A percentile compares a stretch with the other conserved stretches of the same genome.
These are phyloP conservation scores for Melaleuca alternifolia DNA, from an alignment of 345 rosid species.

Conservation along the genomic window DNA sequence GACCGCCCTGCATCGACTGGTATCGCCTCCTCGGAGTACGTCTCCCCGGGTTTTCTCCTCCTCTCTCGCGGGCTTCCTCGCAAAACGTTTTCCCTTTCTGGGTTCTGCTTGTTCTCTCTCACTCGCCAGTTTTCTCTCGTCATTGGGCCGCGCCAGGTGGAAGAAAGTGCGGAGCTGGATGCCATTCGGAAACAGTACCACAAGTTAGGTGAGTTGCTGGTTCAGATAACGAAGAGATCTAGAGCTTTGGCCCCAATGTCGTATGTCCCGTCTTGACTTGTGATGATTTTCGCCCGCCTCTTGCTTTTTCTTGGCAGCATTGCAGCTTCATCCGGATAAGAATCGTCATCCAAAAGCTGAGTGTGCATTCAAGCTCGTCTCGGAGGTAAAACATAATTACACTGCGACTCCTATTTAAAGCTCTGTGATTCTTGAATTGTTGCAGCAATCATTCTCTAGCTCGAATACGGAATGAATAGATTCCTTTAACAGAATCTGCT, in stretches of 20 bases:
- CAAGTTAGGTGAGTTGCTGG: conserved; percentile 48
- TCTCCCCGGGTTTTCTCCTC: background rate
- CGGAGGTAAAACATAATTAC: conserved; percentile 49
- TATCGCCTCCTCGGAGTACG: conserved; percentile 1
- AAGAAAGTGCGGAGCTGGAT: conserved; percentile 53
- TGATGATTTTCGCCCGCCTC: background rate
- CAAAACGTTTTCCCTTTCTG: background rate
- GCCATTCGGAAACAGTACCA: conserved; percentile 56
- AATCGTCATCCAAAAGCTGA: conserved; percentile 80
- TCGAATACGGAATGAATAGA: background rate
- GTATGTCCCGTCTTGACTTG: no score
- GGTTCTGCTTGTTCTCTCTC: background rate
- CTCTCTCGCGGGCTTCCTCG: background rate
- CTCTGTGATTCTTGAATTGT: background rate
- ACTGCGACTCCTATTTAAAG: background rate
- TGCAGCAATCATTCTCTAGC: background rate
- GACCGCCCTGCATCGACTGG: background rate
- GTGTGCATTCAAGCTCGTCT: conserved; percentile 79
- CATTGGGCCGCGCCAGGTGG: conserved; percentile 41
- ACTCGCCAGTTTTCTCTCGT: background rate
- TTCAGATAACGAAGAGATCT: background rate
- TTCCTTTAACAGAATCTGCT: background rate
- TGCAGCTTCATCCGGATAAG: conserved; percentile 95
- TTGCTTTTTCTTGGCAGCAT: conserved; percentile 29
- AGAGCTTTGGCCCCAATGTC: background rate